phyloP scores from a whole-genome alignment of 352 stramenopile genomes.

The Phytophthora hybrid region DNA sequence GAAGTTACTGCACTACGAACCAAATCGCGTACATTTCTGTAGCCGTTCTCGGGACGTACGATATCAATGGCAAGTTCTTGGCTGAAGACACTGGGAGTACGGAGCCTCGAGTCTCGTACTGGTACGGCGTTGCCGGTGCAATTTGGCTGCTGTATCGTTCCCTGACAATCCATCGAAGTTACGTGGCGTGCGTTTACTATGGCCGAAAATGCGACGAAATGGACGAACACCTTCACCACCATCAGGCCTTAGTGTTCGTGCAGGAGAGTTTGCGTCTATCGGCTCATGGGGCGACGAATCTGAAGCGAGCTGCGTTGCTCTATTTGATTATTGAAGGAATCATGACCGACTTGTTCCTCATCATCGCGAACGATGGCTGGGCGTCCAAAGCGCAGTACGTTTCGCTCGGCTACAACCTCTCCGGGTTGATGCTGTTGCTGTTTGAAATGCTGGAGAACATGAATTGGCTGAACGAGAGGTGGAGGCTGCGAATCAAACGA shows the following conservation, averaged over 20 bases:
- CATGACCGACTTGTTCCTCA: conserved; percentile 22
- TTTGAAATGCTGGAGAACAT: conserved; percentile 13
- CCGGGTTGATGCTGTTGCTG: conserved; percentile 13
- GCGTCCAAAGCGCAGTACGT: conserved; percentile 9
- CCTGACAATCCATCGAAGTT: conserved; percentile 9
- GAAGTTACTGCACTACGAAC: conserved; percentile 9
- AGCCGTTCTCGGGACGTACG: conserved; percentile 10
- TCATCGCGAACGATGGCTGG: conserved; percentile 21
- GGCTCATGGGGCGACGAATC: conserved; percentile 9
- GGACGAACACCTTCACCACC: neutral
- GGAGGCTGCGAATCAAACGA: conserved; percentile 6
- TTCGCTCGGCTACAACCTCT: conserved; percentile 14
- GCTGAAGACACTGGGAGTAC: conserved; percentile 8
- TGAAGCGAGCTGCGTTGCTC: conserved; percentile 3
- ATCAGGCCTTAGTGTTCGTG: conserved; percentile 7
- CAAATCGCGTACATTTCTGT: neutral
- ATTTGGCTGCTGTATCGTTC: conserved; percentile 7
- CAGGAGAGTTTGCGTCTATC: conserved; percentile 10
- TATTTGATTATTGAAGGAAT: conserved; percentile 9
- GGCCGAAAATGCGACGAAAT: conserved; percentile 3
- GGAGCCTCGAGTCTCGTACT: conserved; percentile 10
- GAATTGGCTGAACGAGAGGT: conserved; percentile 1
- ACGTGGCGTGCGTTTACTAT: neutral
- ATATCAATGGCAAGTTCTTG: conserved; percentile 11
- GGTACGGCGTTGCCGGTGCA: conserved; percentile 6